A percentile compares a stretch with the other conserved stretches of the same genome.
Evolutionary conservation across 352 stramenopile genomes (phyloP).

Genomic region (Hyaloperonospora brassicae): DNA sequence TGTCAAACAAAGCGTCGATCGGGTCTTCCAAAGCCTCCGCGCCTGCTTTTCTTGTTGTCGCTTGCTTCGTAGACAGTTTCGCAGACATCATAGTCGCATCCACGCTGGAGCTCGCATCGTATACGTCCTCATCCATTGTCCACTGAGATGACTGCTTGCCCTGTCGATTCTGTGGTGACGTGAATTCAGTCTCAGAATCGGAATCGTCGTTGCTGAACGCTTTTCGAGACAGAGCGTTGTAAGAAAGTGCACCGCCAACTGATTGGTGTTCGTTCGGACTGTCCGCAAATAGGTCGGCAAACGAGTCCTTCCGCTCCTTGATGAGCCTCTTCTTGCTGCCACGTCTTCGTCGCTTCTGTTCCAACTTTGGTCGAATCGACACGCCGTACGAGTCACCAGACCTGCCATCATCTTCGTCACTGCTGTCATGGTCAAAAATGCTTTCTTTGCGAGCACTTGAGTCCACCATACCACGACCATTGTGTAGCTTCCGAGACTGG

Average conservation of each 20-base stretch:
- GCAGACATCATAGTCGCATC: conserved; percentile 1
- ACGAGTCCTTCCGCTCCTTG: conserved; percentile 51
- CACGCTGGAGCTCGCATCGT: conserved; percentile 3
- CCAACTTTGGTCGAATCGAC: conserved; percentile 2
- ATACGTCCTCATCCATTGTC: conserved; percentile 3
- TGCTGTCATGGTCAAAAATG: conserved; percentile 65
- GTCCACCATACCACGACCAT: conserved; percentile 6
- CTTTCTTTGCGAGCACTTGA: conserved; percentile 42
- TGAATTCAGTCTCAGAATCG: conserved; percentile 14
- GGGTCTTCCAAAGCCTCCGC: conserved; percentile 27
- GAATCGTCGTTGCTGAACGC: conserved; percentile 16
- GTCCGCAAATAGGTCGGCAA: conserved; percentile 69
- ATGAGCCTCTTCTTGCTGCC: conserved; percentile 21
- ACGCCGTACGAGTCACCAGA: conserved; percentile 9
- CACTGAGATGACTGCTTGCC: conserved; percentile 8
- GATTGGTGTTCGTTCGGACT: conserved; percentile 20
- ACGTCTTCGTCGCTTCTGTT: conserved; percentile 7
- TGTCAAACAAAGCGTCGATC: conserved; percentile 68
- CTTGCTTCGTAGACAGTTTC: conserved; percentile 3
- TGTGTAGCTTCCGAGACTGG: conserved; percentile 1
- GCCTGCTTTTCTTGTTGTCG: conserved; percentile 1
- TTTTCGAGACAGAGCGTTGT: conserved; percentile 9
- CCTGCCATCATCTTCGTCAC: conserved; percentile 33
- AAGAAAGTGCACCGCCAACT: conserved; percentile 57
- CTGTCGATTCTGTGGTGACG: conserved; percentile 15